Evolutionary conservation across 306 rosid genomes (phyloP), one percentile per base, ranked within the genome.

Genomic region (Citrullus amarus): DNA sequence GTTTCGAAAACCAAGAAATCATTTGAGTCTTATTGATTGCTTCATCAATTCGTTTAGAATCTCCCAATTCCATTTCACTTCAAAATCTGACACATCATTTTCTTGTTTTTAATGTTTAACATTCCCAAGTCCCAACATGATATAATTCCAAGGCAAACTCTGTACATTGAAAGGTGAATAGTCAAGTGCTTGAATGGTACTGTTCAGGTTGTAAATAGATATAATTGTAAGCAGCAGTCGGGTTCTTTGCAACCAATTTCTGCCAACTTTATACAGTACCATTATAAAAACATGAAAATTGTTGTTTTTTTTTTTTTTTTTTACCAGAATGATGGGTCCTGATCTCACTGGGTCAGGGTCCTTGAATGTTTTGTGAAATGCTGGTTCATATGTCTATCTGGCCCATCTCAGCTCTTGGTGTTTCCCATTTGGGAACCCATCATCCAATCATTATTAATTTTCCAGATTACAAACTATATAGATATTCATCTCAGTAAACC

Each of bases 401-500:
- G 25, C 44, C 60, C 77, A 28, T 72, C 25, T 51, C 77, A 72
- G 60, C 59, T 72, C 77, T 50, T 30, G 77, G 16, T 72, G 77
- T 72, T 72, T 50, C 77, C 60, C 60, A 72, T 72, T 72, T 72
- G 44, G 77, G 77, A 72, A 72, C 77, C 77, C 77, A 72, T 51
- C 77, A 72, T 50, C 77, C 22, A 51, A 50, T 51, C 60, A 30
- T 72, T 28, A 50, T 72, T 28, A 70, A 70, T 70, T 50, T 72
- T 51, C 60, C 60, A 50, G 77, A 51, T 72, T 72, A 72, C 41
- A 50, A 72, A 28, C 60, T 15, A 72, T 13, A 13, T 72, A 12
- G 61, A 8, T 30, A 50, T 50, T 72, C 77, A 28, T 46, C 77
- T 72, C 44, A 72, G 77, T 68, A 72, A 72, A 72, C 77, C 77